Percentiles rank a stretch among this genome's conserved stretches.
phyloP scores from a whole-genome alignment of 345 rosid species.

The Pistacia atlantica region DNA sequence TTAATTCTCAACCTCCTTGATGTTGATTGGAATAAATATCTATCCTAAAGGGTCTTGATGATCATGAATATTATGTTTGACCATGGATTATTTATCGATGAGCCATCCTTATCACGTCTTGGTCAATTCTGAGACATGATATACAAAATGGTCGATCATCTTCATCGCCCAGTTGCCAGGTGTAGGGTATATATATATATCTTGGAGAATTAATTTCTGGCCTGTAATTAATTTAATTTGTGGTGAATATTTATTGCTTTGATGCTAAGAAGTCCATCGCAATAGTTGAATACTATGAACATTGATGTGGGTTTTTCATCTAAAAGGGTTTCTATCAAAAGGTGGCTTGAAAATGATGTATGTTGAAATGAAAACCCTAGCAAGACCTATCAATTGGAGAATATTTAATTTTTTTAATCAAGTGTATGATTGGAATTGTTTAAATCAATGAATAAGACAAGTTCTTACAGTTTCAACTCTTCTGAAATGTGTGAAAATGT shows the following conservation, averaged over 20 bases:
- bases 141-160: not conserved
- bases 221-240: not conserved
- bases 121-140: conserved; percentile 31
- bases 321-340: conserved; percentile 41
- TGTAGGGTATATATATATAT: not conserved
- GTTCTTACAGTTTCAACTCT: conserved; percentile 26
- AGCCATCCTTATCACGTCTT: conserved; percentile 21
- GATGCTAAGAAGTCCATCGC: conserved; percentile 29
- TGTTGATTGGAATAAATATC: not conserved
- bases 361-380: conserved; percentile 50
- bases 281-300: conserved; percentile 25
- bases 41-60: not conserved
- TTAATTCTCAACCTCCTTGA: conserved; percentile 3
- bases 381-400: conserved; percentile 24
- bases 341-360: conserved; percentile 51
- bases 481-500: conserved; percentile 25
- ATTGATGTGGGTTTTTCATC: conserved; percentile 42
- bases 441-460: conserved; percentile 31
- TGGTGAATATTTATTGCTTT: conserved; percentile 27
- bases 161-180: conserved; percentile 5
- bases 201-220: not conserved
- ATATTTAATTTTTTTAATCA: not conserved
- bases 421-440: conserved; percentile 39
- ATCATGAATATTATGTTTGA: conserved; percentile 10
- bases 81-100: conserved; percentile 6